Conservation (phyloP, 2,329 filamentous ascomycete species). For the Aspergillus sp. region DNA sequence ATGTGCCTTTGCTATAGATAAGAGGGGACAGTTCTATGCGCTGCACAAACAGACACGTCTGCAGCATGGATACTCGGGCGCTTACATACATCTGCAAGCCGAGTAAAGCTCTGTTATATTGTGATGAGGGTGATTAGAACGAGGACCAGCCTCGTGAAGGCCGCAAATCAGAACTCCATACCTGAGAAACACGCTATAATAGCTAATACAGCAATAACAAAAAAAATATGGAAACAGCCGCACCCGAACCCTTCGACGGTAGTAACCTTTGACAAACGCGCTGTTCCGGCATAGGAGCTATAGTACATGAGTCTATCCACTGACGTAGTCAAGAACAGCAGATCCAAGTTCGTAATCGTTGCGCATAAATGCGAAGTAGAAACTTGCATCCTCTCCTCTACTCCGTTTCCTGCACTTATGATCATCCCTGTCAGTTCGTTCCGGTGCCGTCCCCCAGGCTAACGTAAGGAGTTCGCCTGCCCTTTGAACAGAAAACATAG, state of each 20-base stretch:
- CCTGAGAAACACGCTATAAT: not conserved
- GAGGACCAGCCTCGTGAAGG: not conserved
- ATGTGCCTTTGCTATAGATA: not conserved
- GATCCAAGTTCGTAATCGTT: slow-evolving; percentile 17
- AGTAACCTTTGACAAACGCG: not conserved
- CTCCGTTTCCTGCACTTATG: not conserved
- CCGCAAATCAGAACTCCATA: slow-evolving; percentile 3
- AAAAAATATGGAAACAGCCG: not conserved
- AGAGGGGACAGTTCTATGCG: not conserved
- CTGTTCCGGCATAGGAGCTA: slow-evolving; percentile 9
- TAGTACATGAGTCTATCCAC: slow-evolving; percentile 13
- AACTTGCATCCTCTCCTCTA: slow-evolving; percentile 4
- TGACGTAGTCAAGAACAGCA: slow-evolving; percentile 11
- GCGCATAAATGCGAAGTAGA: slow-evolving; percentile 9
- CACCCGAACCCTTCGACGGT: not conserved
- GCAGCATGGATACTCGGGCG: not conserved
- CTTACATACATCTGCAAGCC: not conserved
- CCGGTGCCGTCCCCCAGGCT: not conserved
- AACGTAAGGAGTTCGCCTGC: not conserved
- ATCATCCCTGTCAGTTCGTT: not conserved
- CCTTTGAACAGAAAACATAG: not conserved
- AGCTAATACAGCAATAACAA: not conserved
- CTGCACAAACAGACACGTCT: slow-evolving; percentile 4
- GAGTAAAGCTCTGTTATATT: not conserved
- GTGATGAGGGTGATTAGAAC: too few relatives aligned